These are phyloP conservation scores for Ophidiomyces ophidiicola DNA, from an alignment of 2,329 filamentous ascomycete species.

Conservation along the genomic window DNA sequence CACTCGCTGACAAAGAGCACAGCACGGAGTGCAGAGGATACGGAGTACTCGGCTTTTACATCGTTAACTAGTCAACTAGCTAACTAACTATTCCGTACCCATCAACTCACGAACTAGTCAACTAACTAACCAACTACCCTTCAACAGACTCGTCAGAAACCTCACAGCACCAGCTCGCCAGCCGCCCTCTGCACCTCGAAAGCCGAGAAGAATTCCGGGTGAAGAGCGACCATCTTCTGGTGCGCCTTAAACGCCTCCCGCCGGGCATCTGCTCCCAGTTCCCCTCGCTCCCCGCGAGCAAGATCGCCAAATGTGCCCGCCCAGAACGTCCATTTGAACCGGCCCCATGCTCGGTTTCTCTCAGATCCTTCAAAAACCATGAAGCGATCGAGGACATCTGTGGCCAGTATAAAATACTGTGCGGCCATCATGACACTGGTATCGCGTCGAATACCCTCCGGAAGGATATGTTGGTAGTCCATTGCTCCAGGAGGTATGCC, in stretches of 20 bases:
- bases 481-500: not conserved
- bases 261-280: not conserved
- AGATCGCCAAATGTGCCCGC: not conserved
- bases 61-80: no score
- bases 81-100: no score
- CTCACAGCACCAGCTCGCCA: not conserved
- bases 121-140: no score
- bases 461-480: no score
- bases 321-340: not conserved
- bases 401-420: not conserved
- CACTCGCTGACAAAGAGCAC: no score
- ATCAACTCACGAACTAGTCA: not conserved
- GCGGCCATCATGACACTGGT: slow-evolving; percentile 9
- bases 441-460: not conserved
- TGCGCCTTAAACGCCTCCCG: not conserved
- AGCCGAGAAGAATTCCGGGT: not conserved
- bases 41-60: no score
- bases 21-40: no score
- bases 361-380: not conserved
- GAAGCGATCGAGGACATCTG: not conserved
- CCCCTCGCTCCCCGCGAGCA: not conserved
- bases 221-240: slow-evolving; percentile 2
- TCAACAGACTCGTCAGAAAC: no score
- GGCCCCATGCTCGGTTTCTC: not conserved
- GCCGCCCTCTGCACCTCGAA: slow-evolving; percentile 11